Conservation (phyloP, 164 flowering plant genomes). For the Litsea cubeba region DNA sequence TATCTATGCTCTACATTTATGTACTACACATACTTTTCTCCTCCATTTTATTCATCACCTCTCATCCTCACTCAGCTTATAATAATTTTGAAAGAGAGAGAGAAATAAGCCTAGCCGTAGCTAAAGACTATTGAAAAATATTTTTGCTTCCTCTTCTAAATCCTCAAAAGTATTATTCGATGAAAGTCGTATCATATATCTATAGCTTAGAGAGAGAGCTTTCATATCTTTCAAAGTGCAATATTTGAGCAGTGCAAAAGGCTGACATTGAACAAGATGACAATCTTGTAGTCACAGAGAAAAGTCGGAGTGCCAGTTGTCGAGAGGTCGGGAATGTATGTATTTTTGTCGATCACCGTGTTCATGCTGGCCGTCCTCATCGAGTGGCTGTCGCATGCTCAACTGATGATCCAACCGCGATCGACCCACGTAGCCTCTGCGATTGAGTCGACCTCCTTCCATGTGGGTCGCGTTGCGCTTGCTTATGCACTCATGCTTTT, state of each 20-base stretch:
- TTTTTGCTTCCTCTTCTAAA: too few species aligned
- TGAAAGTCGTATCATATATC: too few species aligned
- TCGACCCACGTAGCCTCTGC: slow-evolving; percentile 6
- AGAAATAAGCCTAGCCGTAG: too few species aligned
- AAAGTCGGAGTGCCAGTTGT: background rate
- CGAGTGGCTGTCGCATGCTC: slow-evolving; percentile 30
- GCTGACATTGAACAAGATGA: background rate
- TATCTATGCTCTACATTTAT: too few species aligned
- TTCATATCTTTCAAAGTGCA: too few species aligned
- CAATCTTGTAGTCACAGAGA: background rate
- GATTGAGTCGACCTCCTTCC: slow-evolving; percentile 19
- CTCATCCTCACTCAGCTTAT: too few species aligned
- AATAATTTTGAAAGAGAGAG: too few species aligned
- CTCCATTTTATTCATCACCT: too few species aligned
- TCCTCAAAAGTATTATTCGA: too few species aligned
- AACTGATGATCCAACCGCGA: background rate
- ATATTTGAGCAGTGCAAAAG: background rate
- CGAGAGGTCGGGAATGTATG: slow-evolving; percentile 21
- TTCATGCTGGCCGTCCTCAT: slow-evolving; percentile 21
- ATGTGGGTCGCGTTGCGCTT: slow-evolving; percentile 28
- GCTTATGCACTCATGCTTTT: slow-evolving; percentile 45
- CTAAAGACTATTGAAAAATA: too few species aligned
- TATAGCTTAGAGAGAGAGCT: too few species aligned
- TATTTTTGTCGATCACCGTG: slow-evolving; percentile 21
- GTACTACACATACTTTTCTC: too few species aligned